Evolutionary conservation across 139 green algal genomes (phyloP).

Genomic region (Chlamydomonas sp.): DNA sequence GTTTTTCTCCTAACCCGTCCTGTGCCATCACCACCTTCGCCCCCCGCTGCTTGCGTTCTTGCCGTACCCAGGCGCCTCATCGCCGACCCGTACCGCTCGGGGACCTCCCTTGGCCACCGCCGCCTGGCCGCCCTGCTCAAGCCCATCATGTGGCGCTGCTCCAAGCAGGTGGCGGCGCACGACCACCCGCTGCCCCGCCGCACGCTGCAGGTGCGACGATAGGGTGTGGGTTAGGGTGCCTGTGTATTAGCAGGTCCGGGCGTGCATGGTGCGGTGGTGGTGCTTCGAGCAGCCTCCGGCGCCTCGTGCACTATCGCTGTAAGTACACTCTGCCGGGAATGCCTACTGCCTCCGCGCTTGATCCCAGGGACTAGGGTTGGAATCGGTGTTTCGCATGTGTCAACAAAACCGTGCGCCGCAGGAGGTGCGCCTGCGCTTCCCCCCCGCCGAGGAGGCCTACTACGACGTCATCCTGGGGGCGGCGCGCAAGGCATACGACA

Average conservation of each 20-base stretch:
- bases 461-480: slow-evolving; percentile 52
- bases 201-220: slow-evolving; percentile 18
- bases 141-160: slow-evolving; percentile 83
- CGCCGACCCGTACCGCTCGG: slow-evolving; percentile 22
- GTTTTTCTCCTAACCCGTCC: too few species aligned
- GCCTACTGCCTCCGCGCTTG: too few species aligned
- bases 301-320: too few species aligned
- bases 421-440: slow-evolving; percentile 60
- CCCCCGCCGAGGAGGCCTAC: slow-evolving; percentile 58
- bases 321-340: too few species aligned
- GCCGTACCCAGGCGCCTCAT: slow-evolving; percentile 5
- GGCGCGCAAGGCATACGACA: slow-evolving; percentile 8
- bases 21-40: neutral
- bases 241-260: neutral
- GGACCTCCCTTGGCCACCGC: slow-evolving; percentile 14
- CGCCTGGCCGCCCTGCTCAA: slow-evolving; percentile 64
- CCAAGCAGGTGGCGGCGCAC: slow-evolving; percentile 60
- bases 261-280: neutral
- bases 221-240: neutral
- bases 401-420: slow-evolving; percentile 6
- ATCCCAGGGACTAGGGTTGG: too few species aligned
- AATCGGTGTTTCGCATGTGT: too few species aligned
- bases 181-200: slow-evolving; percentile 73
- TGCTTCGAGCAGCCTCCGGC: too few species aligned
- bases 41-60: too few species aligned